Percentiles rank a stretch among this genome's conserved stretches.
Evolutionary conservation across 306 rosid species (phyloP).

Genomic region (Herpetospermum pedunculosum): DNA sequence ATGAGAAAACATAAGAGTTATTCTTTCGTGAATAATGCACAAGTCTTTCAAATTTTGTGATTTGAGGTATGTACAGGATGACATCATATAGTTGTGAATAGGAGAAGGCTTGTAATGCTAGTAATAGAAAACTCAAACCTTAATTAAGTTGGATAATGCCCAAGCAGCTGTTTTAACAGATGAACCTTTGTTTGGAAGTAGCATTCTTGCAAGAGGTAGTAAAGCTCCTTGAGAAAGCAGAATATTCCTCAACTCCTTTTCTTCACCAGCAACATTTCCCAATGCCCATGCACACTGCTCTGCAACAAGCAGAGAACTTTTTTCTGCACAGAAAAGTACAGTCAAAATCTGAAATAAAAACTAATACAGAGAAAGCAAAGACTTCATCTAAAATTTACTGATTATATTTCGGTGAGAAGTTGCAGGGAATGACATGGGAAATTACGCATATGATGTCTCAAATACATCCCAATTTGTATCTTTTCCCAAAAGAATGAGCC

Average conservation of each 20-base stretch:
- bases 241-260: slow-evolving; percentile 71
- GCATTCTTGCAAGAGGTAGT: slow-evolving; percentile 86
- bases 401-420: background rate
- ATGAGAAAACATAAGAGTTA: slow-evolving; percentile 20
- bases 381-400: background rate
- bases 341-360: slow-evolving; percentile 14
- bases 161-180: slow-evolving; percentile 93
- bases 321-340: slow-evolving; percentile 43
- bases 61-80: background rate
- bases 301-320: slow-evolving; percentile 72
- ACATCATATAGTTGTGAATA: background rate
- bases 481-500: background rate
- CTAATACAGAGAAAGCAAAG: background rate
- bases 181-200: slow-evolving; percentile 77
- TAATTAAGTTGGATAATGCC: slow-evolving; percentile 94
- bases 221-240: slow-evolving; percentile 81
- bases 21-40: slow-evolving; percentile 3
- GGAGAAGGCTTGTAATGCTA: background rate
- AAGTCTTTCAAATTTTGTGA: background rate
- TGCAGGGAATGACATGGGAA: background rate
- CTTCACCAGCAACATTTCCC: slow-evolving; percentile 98
- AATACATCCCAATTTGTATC: background rate
- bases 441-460: background rate
- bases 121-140: slow-evolving; percentile 34
- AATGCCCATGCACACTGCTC: slow-evolving; percentile 98